Percentiles rank a stretch among this genome's conserved stretches.
Conservation (phyloP, 2,329 filamentous ascomycete species). For the Ophiognomonia clavigignenti-juglandacearum region DNA sequence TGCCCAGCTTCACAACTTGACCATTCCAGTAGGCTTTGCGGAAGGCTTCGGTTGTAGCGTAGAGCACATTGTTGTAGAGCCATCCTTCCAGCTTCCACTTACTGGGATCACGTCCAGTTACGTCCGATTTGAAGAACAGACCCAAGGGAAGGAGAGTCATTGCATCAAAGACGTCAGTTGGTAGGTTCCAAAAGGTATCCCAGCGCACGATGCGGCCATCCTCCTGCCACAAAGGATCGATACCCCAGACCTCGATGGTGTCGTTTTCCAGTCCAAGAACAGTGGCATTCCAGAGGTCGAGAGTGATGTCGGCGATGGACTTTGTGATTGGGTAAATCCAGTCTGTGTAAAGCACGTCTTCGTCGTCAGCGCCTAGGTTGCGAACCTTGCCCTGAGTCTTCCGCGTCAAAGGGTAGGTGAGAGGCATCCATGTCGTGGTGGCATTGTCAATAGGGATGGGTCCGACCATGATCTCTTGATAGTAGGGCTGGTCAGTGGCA, state of each 20-base stretch:
- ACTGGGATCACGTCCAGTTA: conserved; percentile 44
- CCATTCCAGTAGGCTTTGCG: conserved; percentile 35
- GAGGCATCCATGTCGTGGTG: conserved; percentile 31
- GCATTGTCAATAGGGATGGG: conserved; percentile 39
- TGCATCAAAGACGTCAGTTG: conserved; percentile 34
- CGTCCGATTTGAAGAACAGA: conserved; percentile 38
- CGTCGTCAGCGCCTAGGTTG: conserved; percentile 33
- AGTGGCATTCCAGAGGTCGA: conserved; percentile 38
- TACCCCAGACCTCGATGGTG: conserved; percentile 34
- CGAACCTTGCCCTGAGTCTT: conserved; percentile 32
- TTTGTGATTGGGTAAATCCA: conserved; percentile 32
- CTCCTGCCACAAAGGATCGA: conserved; percentile 37
- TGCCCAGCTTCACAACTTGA: conserved; percentile 40
- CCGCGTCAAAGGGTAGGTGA: conserved; percentile 38
- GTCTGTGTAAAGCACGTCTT: conserved; percentile 22
- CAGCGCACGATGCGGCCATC: conserved; percentile 39
- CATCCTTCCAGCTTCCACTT: conserved; percentile 48
- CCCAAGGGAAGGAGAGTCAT: conserved; percentile 40
- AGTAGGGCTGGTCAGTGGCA: conserved; percentile 31
- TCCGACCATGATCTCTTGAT: conserved; percentile 42
- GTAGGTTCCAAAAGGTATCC: conserved; percentile 39
- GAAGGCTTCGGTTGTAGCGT: conserved; percentile 43
- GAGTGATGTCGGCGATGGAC: conserved; percentile 37
- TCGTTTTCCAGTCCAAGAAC: conserved; percentile 34
- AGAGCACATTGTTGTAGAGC: conserved; percentile 51